Evolutionary conservation across 441 rosid genomes (phyloP).

Genomic region (Kokia cookei): DNA sequence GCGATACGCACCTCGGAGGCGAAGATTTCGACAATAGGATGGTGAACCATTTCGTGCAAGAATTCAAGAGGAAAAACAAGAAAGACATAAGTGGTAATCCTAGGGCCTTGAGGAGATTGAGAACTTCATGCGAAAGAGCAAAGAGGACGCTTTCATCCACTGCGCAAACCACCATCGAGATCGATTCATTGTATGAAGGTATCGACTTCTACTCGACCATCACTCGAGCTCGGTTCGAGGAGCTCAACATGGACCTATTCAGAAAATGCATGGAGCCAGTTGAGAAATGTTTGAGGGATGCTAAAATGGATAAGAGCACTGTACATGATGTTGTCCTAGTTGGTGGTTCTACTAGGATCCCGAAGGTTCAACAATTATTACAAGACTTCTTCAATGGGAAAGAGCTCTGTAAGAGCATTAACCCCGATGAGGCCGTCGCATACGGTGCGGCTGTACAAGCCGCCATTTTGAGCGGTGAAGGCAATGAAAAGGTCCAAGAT

Average conservation of each 20-base stretch:
- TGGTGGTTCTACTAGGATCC: conserved; percentile 37
- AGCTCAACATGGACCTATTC: conserved; percentile 68
- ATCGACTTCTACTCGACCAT: conserved; percentile 7
- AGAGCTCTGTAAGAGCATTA: conserved; percentile 59
- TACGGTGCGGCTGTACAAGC: not conserved
- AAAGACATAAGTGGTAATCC: conserved; percentile 8
- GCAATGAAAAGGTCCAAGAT: conserved; percentile 75
- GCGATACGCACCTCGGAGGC: conserved; percentile 33
- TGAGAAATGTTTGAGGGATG: conserved; percentile 72
- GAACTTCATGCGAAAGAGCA: conserved; percentile 31
- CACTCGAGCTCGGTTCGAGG: conserved; percentile 56
- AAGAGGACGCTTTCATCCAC: conserved; percentile 31
- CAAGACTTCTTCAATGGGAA: conserved; percentile 12
- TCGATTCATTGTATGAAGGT: conserved; percentile 5
- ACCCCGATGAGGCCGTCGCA: not conserved
- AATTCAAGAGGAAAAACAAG: conserved; percentile 27
- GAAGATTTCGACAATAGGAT: conserved; percentile 33
- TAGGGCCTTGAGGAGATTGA: conserved; percentile 28
- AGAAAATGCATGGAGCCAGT: conserved; percentile 81
- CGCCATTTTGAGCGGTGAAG: conserved; percentile 51
- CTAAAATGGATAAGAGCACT: conserved; percentile 65
- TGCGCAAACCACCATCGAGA: conserved; percentile 12
- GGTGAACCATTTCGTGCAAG: conserved; percentile 31
- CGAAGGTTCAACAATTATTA: conserved; percentile 20
- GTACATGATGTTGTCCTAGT: conserved; percentile 79